phyloP scores from a whole-genome alignment of 345 rosid species.

The Rhizophora mangle region DNA sequence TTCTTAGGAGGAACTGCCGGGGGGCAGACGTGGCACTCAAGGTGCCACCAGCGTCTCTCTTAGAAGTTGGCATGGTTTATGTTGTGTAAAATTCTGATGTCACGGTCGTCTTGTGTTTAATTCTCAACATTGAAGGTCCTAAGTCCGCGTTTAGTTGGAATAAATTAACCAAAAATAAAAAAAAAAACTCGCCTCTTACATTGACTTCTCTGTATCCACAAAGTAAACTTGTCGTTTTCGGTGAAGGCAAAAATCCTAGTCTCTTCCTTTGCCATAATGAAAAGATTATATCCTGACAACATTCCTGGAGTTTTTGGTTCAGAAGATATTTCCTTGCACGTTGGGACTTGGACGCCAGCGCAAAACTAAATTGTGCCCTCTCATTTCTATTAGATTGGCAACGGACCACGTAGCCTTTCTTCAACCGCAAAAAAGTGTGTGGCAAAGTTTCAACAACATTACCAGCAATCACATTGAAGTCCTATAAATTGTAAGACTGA shows the following conservation, averaged over 20 bases:
- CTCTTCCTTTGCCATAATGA: background rate
- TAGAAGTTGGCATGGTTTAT: slow-evolving; percentile 98
- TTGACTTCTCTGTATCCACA: too few species aligned
- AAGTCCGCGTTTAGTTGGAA: too few species aligned
- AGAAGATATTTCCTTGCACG: background rate
- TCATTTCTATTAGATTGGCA: slow-evolving; percentile 17
- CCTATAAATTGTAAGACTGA: background rate
- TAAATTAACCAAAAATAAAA: background rate
- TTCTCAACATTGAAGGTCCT: too few species aligned
- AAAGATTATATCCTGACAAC: background rate
- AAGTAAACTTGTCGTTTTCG: too few species aligned
- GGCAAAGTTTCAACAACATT: slow-evolving; percentile 18
- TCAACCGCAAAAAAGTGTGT: slow-evolving; percentile 23
- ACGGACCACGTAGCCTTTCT: slow-evolving; percentile 39
- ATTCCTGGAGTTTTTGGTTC: background rate
- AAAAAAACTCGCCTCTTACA: background rate
- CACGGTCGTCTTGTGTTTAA: background rate
- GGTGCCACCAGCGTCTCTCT: slow-evolving; percentile 80
- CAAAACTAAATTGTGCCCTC: slow-evolving; percentile 12
- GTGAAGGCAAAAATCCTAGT: too few species aligned
- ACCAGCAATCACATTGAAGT: background rate
- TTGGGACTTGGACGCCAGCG: background rate
- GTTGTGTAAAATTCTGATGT: slow-evolving; percentile 36
- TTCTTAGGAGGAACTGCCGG: slow-evolving; percentile 84
- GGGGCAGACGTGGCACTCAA: slow-evolving; percentile 89